Conservation (phyloP, 2,329 filamentous ascomycete genomes). For the Fusarium heterosporum region DNA sequence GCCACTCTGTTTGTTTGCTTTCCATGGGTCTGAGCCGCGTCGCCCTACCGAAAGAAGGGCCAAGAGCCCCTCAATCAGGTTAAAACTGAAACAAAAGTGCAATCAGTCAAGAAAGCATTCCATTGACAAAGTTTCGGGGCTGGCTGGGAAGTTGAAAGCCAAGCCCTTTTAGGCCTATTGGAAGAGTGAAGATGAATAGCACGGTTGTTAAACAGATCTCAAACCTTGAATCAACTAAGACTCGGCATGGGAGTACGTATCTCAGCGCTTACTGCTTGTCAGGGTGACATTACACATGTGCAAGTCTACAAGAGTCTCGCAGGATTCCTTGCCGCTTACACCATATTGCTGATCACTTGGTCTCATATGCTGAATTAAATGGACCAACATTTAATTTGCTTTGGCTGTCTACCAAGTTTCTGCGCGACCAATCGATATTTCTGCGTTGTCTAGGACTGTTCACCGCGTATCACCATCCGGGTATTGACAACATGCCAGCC, state of each 20-base stretch:
- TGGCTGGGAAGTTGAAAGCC: constrained; percentile 10
- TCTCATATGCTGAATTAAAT: constrained; percentile 21
- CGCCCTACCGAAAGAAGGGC: constrained; percentile 18
- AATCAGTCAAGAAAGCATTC: constrained; percentile 6
- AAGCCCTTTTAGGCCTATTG: constrained; percentile 8
- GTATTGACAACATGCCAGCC: constrained; percentile 9
- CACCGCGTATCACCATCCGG: constrained; percentile 19
- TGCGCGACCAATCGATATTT: constrained; percentile 1
- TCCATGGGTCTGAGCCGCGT: constrained; percentile 19
- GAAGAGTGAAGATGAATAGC: constrained; percentile 21
- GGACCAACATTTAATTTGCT: background rate
- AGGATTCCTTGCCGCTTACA: constrained; percentile 18
- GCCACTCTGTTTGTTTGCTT: constrained; percentile 33
- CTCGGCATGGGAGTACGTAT: constrained; percentile 15
- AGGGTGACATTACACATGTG: constrained; percentile 19
- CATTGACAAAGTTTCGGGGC: constrained; percentile 1
- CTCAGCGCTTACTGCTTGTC: constrained; percentile 11
- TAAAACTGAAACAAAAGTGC: constrained; percentile 14
- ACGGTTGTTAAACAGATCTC: constrained; percentile 38
- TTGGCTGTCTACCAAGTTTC: constrained; percentile 4
- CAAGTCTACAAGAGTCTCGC: constrained; percentile 6
- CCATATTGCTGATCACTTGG: constrained; percentile 20
- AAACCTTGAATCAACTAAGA: constrained; percentile 27
- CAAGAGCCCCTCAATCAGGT: constrained; percentile 4
- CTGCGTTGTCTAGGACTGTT: background rate